phyloP scores from a whole-genome alignment of 1,139 yeast genomes.

The Magnusiomyces clavatus region DNA sequence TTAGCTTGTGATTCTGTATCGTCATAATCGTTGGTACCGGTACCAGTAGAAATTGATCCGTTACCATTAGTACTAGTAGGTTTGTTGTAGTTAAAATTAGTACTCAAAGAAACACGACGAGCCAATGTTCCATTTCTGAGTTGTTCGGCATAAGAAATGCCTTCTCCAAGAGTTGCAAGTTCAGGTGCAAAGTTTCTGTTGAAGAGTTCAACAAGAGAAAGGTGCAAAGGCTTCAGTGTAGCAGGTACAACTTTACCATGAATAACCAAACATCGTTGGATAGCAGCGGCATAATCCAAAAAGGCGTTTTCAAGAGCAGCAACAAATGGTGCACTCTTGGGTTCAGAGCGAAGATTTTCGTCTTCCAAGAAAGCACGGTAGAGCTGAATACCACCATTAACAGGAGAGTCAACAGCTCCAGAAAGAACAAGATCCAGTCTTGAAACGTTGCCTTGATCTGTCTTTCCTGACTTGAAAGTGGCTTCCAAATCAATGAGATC shows the following conservation, averaged over 20 bases:
- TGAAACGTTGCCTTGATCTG: conserved; percentile 38
- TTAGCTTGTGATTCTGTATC: conserved; percentile 13
- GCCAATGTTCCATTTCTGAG: conserved; percentile 11
- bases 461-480: conserved; percentile 44
- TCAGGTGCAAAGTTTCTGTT: conserved; percentile 63
- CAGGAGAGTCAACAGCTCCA: conserved; percentile 89
- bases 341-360: conserved; percentile 34
- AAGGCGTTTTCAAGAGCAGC: conserved; percentile 52
- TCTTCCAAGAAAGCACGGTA: conserved; percentile 62
- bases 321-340: conserved; percentile 34
- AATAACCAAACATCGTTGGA: conserved; percentile 58
- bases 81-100: conserved; percentile 7
- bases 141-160: conserved; percentile 15
- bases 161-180: conserved; percentile 37
- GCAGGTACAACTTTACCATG: conserved; percentile 63
- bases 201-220: conserved; percentile 55
- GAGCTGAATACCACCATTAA: conserved; percentile 86
- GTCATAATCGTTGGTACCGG: not conserved
- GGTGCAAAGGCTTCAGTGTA: conserved; percentile 54
- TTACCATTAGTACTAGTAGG: not conserved
- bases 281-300: conserved; percentile 58
- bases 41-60: conserved; percentile 1
- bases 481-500: conserved; percentile 66
- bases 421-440: conserved; percentile 72
- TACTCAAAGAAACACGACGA: conserved; percentile 11